Evolutionary conservation across 139 green algal genomes (phyloP).

Genomic region (Desmodesmus armatus): DNA sequence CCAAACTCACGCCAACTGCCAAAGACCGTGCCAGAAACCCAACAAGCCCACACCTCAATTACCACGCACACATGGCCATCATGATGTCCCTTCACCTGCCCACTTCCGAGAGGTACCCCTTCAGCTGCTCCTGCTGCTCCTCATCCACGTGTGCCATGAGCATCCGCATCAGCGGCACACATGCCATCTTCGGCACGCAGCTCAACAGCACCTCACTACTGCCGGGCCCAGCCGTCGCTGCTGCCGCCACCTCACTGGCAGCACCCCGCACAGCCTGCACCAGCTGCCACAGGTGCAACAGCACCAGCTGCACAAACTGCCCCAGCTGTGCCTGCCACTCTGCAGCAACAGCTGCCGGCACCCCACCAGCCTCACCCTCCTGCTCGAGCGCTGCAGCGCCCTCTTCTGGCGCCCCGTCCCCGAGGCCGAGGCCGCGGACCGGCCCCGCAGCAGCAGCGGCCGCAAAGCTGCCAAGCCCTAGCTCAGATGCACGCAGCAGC

Average conservation of each 20-base stretch:
- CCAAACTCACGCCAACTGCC: no score
- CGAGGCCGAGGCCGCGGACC: no score
- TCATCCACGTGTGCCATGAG: slow-evolving; percentile 26
- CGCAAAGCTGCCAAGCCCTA: slow-evolving; percentile 56
- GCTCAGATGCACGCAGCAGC: slow-evolving; percentile 66
- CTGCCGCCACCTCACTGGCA: not conserved
- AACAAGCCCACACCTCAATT: no score
- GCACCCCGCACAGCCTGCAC: not conserved
- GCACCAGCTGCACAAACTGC: not conserved
- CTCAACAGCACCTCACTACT: no score
- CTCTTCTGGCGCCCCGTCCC: no score
- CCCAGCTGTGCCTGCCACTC: slow-evolving; percentile 7
- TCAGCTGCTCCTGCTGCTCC: slow-evolving; percentile 38
- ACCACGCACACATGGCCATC: not conserved
- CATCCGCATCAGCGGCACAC: slow-evolving; percentile 29
- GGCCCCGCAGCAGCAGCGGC: not conserved
- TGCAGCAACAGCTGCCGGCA: not conserved
- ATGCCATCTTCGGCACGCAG: slow-evolving; percentile 30
- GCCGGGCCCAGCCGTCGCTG: not conserved
- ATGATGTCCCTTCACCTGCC: no score
- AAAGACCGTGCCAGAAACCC: not conserved
- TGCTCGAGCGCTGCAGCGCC: no score
- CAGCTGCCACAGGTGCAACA: slow-evolving; percentile 25
- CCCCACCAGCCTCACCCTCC: not conserved
- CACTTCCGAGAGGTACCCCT: slow-evolving; percentile 22